phyloP scores from a whole-genome alignment of 192 early-diverging fungal genomes.

The Coemansia sp. region DNA sequence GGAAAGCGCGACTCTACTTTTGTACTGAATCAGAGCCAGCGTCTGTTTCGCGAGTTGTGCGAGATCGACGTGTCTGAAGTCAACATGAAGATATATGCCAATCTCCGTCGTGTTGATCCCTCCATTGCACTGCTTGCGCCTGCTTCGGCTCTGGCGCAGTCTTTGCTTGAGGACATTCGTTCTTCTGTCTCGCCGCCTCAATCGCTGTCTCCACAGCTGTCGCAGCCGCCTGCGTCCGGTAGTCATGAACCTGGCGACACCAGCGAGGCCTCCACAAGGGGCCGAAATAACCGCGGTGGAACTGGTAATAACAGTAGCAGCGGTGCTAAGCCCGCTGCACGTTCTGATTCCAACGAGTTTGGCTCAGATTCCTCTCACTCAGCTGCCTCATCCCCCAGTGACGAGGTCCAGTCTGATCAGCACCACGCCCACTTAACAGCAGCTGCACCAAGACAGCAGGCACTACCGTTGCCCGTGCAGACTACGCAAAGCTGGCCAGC shows the following conservation, averaged over 20 bases:
- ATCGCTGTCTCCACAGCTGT: neutral
- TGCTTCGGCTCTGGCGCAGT: slow-evolving; percentile 47
- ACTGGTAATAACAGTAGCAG: neutral
- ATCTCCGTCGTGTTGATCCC: slow-evolving; percentile 50
- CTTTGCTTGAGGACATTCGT: slow-evolving; percentile 52
- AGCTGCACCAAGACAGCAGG: neutral
- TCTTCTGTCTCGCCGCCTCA: slow-evolving; percentile 24
- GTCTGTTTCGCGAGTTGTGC: slow-evolving; percentile 49
- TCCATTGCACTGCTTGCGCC: slow-evolving; percentile 52
- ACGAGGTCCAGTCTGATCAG: neutral
- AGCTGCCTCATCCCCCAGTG: neutral
- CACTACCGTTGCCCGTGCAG: neutral
- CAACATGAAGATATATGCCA: slow-evolving; percentile 56
- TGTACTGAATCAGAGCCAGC: slow-evolving; percentile 51
- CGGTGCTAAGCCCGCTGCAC: neutral
- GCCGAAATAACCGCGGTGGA: too few species aligned
- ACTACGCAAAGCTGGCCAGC: neutral
- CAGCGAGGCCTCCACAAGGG: neutral
- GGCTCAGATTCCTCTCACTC: neutral
- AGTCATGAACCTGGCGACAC: slow-evolving; percentile 2
- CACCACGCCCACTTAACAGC: neutral
- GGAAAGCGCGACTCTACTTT: slow-evolving; percentile 53
- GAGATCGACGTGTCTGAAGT: slow-evolving; percentile 50
- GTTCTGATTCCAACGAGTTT: neutral
- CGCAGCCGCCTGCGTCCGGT: neutral